Evolutionary conservation across 2,329 filamentous ascomycete species (phyloP), one percentile per base, ranked within the genome.

Genomic region (Exserohilum turcica): DNA sequence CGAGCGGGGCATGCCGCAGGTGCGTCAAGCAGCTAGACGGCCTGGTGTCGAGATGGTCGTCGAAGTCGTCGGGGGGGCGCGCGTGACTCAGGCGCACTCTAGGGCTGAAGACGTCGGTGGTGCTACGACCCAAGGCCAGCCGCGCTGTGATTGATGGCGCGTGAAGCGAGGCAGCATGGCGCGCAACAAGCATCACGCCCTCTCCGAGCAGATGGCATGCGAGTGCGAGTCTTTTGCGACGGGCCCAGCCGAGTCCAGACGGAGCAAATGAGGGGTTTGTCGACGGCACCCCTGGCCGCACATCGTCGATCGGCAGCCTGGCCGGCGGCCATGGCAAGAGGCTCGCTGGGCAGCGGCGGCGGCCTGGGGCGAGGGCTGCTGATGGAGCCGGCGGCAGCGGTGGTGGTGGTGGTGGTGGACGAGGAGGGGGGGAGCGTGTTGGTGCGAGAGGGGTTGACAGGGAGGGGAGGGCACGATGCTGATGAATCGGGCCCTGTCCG

Each of bases 121-220:
- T 64, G 50, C 45, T 58, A 61, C 57, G 55, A n/a, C n/a, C n/a
- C 44, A 57, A 56, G 43, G 43, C 48, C 50, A 32, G 54, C 53
- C 63, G 49, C 52, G 58, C 45, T 33, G 45, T 44, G 51, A 39
- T 60, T 39, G 63, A 66, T 64, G 67, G 69, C 67, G 69, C 65
- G 60, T 66, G 64, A 66, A 69, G 66, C 67, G 64, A 69, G 68
- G 61, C 55, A 70, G 66, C 57, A 71, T 71, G 66, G 72, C 69
- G 69, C 72, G 69, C 70, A 72, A 67, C 55, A 66, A 59, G 63
- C 59, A 63, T 65, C 48, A 60, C 59, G 65, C 59, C 46, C 57
- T 68, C 61, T 42, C n/a, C 33, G 33, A 4, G 52, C 62, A 65
- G 59, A 54, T 58, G 59, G 57, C n/a, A 29, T 18, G 6, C 15